A percentile compares a stretch with the other conserved stretches of the same genome.
Conservation (phyloP, 2,329 filamentous ascomycete species). For the Alternaria burnsii region DNA sequence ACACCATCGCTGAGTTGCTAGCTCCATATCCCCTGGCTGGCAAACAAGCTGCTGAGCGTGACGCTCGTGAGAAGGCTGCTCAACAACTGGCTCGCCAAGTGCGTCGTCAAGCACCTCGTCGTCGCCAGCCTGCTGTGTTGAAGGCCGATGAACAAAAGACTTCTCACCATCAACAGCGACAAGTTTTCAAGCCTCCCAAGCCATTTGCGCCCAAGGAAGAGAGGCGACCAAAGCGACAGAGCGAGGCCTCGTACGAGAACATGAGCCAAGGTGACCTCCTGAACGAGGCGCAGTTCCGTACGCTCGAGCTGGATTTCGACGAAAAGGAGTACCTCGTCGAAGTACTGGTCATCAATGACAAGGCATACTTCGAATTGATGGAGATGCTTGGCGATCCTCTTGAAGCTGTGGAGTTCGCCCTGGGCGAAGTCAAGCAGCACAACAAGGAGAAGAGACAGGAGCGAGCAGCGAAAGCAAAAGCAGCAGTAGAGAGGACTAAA, state of each 20-base stretch:
- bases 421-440: background rate
- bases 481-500: background rate
- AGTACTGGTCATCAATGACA: background rate
- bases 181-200: background rate
- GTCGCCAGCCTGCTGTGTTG: background rate
- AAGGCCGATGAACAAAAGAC: background rate
- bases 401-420: slow-evolving; percentile 3
- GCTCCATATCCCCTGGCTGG: background rate
- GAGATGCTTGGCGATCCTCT: background rate
- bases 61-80: background rate
- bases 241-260: background rate
- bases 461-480: background rate
- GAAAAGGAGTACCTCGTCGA: background rate
- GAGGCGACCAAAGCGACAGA: background rate
- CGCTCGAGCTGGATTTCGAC: background rate
- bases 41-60: background rate
- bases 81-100: no score
- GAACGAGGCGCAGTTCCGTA: background rate
- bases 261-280: slow-evolving; percentile 1
- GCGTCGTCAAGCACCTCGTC: background rate
- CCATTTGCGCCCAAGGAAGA: background rate
- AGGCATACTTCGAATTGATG: background rate
- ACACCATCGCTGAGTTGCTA: background rate
- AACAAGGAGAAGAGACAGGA: background rate
- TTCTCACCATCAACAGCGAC: background rate